These are phyloP conservation scores for Saitozyma sp. DNA, from an alignment of 768 basidiomycete genomes.

Conservation along the genomic window DNA sequence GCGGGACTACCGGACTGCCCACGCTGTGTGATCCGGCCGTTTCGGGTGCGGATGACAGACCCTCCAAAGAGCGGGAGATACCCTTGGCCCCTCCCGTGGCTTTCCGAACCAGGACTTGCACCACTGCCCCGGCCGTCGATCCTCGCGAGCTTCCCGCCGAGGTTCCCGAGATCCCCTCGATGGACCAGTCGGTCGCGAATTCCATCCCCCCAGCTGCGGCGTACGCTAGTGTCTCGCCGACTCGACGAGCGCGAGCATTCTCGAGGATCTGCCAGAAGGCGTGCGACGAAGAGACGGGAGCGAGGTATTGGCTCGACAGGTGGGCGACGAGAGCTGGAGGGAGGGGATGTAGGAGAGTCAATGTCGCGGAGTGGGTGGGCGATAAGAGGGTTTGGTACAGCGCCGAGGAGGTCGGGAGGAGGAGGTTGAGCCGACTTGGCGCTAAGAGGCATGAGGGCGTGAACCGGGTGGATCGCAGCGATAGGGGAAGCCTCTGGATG, in stretches of 20 bases:
- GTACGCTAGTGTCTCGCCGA: constrained; percentile 55
- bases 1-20: neutral
- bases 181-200: constrained; percentile 26
- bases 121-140: constrained; percentile 50
- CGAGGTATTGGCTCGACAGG: constrained; percentile 69
- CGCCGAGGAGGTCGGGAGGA: constrained; percentile 27
- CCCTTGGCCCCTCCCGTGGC: constrained; percentile 46
- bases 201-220: constrained; percentile 15
- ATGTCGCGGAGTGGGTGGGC: constrained; percentile 31
- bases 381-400: constrained; percentile 27
- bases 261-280: constrained; percentile 75
- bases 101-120: constrained; percentile 60
- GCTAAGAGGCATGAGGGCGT: constrained; percentile 21
- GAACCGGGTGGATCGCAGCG: neutral
- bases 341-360: constrained; percentile 57
- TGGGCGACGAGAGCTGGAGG: constrained; percentile 69
- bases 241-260: constrained; percentile 63
- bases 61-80: constrained; percentile 44
- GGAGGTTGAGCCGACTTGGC: constrained; percentile 40
- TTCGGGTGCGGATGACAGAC: neutral
- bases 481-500: neutral
- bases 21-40: neutral
- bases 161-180: neutral
- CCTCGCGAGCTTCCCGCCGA: neutral
- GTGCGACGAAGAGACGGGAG: constrained; percentile 63